phyloP scores from a whole-genome alignment of 352 stramenopile genomes.

The Globisporangium apiculatum region DNA sequence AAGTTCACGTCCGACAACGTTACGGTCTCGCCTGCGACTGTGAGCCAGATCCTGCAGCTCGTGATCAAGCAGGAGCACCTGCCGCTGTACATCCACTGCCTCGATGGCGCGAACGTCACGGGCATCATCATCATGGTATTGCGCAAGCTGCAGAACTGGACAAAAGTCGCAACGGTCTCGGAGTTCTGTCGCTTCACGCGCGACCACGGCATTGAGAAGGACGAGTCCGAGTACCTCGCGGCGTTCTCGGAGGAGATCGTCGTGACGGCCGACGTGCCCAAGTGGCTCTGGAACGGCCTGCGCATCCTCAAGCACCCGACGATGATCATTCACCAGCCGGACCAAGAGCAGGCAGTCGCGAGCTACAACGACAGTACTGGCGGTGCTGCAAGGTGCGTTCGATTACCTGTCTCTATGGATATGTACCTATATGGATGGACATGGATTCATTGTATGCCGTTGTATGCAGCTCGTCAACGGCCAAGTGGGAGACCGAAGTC shows the following conservation, averaged over 20 bases:
- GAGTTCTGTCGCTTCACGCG: slow-evolving; percentile 85
- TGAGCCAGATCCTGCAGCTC: slow-evolving; percentile 75
- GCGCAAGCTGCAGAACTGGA: slow-evolving; percentile 86
- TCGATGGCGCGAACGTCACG: slow-evolving; percentile 84
- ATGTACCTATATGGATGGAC: background rate
- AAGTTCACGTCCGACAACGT: slow-evolving; percentile 88
- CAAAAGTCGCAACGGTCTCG: slow-evolving; percentile 70
- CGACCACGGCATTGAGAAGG: slow-evolving; percentile 82
- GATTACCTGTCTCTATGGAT: background rate
- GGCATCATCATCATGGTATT: slow-evolving; percentile 86
- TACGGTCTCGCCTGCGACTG: slow-evolving; percentile 65
- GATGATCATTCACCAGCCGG: slow-evolving; percentile 80
- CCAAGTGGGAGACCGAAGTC: slow-evolving; percentile 75
- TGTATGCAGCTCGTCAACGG: slow-evolving; percentile 22
- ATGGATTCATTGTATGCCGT: background rate
- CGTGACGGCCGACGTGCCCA: slow-evolving; percentile 59
- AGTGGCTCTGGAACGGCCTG: slow-evolving; percentile 82
- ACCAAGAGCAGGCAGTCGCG: slow-evolving; percentile 37
- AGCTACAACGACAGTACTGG: slow-evolving; percentile 24
- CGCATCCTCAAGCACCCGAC: slow-evolving; percentile 81
- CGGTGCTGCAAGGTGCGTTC: slow-evolving; percentile 17
- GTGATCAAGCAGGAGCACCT: slow-evolving; percentile 70
- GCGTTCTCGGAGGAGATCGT: slow-evolving; percentile 81
- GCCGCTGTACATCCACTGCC: slow-evolving; percentile 81
- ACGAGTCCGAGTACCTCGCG: slow-evolving; percentile 81